Percentiles rank a stretch among this genome's conserved stretches.
phyloP scores from a whole-genome alignment of 1,284 basidiomycete species.

The Fistulina hepatica region DNA sequence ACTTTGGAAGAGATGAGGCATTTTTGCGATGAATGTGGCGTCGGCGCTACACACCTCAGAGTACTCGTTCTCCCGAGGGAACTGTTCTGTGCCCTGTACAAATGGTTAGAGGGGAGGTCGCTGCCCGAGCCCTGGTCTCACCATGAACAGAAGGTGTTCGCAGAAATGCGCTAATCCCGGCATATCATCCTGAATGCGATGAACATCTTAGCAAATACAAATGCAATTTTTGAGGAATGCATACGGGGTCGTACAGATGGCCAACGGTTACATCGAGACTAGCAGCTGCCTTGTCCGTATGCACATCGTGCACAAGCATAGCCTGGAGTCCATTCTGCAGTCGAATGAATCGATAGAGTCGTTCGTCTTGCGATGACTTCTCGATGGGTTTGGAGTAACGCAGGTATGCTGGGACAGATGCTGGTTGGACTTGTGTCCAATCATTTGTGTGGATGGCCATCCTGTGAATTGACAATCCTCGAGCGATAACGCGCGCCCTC shows the following conservation, averaged over 20 bases:
- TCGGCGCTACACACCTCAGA: slow-evolving; percentile 44
- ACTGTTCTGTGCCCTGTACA: slow-evolving; percentile 64
- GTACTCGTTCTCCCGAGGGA: slow-evolving; percentile 90
- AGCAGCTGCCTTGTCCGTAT: slow-evolving; percentile 91
- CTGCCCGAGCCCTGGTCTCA: slow-evolving; percentile 24
- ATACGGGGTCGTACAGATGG: slow-evolving; percentile 86
- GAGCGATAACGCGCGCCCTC: too few species aligned
- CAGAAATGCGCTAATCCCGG: slow-evolving; percentile 88
- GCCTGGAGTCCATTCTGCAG: slow-evolving; percentile 85
- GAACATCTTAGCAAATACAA: slow-evolving; percentile 6
- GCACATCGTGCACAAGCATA: slow-evolving; percentile 76
- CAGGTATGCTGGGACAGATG: slow-evolving; percentile 30
- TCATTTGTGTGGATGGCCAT: too few species aligned
- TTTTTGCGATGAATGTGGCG: slow-evolving; percentile 3
- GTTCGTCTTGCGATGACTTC: slow-evolving; percentile 68
- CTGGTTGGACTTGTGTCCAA: slow-evolving; percentile 31
- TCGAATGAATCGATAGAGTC: slow-evolving; percentile 72
- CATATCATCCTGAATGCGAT: slow-evolving; percentile 68
- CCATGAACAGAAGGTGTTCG: slow-evolving; percentile 96
- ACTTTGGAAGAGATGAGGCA: slow-evolving; percentile 32
- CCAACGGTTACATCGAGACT: slow-evolving; percentile 94
- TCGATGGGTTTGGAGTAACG: slow-evolving; percentile 61
- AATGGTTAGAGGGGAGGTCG: slow-evolving; percentile 13
- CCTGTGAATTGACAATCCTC: too few species aligned
- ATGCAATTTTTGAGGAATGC: slow-evolving; percentile 22